phyloP scores from a whole-genome alignment of 2,329 filamentous ascomycete genomes.

The Endoconidiophora laricicola region DNA sequence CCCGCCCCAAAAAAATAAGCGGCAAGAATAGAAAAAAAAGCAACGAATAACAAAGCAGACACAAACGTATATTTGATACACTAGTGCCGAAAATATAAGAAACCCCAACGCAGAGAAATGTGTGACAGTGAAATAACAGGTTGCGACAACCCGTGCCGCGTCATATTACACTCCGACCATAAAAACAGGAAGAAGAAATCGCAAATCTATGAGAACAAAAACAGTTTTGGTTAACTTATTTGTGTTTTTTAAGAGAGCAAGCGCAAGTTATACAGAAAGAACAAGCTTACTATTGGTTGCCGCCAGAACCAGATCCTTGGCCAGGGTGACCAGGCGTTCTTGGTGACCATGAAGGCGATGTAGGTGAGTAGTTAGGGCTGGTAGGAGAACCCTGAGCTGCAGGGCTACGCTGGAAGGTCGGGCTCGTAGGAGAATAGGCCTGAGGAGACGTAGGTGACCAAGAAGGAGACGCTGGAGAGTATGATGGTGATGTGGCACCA shows the following conservation, averaged over 20 bases:
- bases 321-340: constrained; percentile 26
- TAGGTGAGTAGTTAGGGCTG: constrained; percentile 58
- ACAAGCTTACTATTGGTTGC: constrained; percentile 23
- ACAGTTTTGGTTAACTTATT: constrained; percentile 15
- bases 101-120: background rate
- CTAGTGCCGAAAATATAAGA: background rate
- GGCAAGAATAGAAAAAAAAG: constrained; percentile 4
- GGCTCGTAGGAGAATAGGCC: constrained; percentile 47
- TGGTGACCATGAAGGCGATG: constrained; percentile 33
- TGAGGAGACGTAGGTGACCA: constrained; percentile 62
- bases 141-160: constrained; percentile 4
- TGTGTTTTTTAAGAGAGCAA: background rate
- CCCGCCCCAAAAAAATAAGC: constrained; percentile 4
- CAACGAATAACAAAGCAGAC: constrained; percentile 14
- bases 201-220: constrained; percentile 25
- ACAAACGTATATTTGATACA: constrained; percentile 13
- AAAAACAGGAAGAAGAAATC: background rate
- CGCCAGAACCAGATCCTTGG: constrained; percentile 18
- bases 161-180: constrained; percentile 5
- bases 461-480: constrained; percentile 54
- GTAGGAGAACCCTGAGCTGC: constrained; percentile 43
- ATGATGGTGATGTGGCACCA: constrained; percentile 38
- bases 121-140: constrained; percentile 5
- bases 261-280: background rate
- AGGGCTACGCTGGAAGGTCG: constrained; percentile 38